phyloP scores from a whole-genome alignment of 768 basidiomycete species.

The Lyophyllum atratum region DNA sequence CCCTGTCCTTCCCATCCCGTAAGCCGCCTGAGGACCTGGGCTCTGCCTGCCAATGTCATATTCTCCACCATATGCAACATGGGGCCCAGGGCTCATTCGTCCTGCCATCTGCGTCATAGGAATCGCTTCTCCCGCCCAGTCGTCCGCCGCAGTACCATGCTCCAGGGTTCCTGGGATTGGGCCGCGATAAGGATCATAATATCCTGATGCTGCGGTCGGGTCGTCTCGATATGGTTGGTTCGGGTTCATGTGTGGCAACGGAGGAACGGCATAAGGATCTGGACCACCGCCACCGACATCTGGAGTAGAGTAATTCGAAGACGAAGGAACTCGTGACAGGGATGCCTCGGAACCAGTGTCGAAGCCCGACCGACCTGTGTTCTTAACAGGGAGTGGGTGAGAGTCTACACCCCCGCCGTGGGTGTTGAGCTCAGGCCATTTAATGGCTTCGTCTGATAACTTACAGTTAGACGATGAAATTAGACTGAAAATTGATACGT shows the following conservation, averaged over 20 bases:
- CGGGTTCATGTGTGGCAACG: constrained; percentile 79
- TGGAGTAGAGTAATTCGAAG: constrained; percentile 47
- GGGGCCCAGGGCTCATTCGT: constrained; percentile 39
- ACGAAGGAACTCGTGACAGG: constrained; percentile 53
- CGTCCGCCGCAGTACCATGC: constrained; percentile 37
- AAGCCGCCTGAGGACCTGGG: constrained; percentile 40
- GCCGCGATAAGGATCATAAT: constrained; percentile 82
- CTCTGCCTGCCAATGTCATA: constrained; percentile 35
- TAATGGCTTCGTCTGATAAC: constrained; percentile 74
- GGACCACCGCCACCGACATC: constrained; percentile 44
- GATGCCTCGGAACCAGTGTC: constrained; percentile 64
- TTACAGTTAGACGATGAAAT: constrained; percentile 8
- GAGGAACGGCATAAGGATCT: constrained; percentile 85
- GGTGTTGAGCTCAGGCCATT: constrained; percentile 86
- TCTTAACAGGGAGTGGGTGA: constrained; percentile 67
- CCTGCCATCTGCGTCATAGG: constrained; percentile 72
- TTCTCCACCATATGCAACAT: constrained; percentile 33
- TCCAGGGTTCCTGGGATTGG: constrained; percentile 69
- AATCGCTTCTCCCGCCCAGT: constrained; percentile 59
- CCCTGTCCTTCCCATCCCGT: constrained; percentile 31
- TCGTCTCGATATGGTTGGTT: constrained; percentile 79
- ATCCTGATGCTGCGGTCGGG: constrained; percentile 48
- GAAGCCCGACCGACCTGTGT: constrained; percentile 73
- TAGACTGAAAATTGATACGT: constrained; percentile 30
- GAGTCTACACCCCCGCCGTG: constrained; percentile 52